Percentiles rank a stretch among this genome's conserved stretches.
Evolutionary conservation across 257 asterid species (phyloP).

Genomic region (Gentiana dahurica): DNA sequence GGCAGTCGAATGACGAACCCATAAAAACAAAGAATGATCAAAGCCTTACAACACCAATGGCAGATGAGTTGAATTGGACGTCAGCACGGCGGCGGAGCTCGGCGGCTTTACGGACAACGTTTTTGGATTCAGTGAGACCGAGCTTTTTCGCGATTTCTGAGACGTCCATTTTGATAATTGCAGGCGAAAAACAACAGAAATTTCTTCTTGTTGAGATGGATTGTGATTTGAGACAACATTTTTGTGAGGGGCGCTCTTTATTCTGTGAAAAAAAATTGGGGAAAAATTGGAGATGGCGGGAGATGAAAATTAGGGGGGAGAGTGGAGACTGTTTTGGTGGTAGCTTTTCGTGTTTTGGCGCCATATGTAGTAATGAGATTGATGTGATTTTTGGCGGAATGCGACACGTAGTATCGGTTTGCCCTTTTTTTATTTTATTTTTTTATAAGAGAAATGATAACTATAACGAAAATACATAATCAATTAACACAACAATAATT

Average conservation of each 20-base stretch:
- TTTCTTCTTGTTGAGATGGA: neutral
- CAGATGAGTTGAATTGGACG: conserved; percentile 74
- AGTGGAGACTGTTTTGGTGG: neutral
- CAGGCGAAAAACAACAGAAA: neutral
- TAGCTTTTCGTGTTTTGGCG: conserved; percentile 30
- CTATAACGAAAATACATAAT: too few relatives aligned
- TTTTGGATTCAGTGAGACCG: conserved; percentile 52
- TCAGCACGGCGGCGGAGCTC: conserved; percentile 97
- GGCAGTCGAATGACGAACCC: neutral
- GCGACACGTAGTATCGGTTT: too few relatives aligned
- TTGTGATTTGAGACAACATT: conserved; percentile 1
- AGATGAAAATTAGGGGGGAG: conserved; percentile 5
- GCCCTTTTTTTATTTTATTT: too few relatives aligned
- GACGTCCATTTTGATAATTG: conserved; percentile 38
- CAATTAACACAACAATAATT: too few relatives aligned
- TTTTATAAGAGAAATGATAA: too few relatives aligned
- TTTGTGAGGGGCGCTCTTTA: conserved; percentile 2
- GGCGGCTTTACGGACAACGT: conserved; percentile 63
- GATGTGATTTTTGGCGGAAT: too few relatives aligned
- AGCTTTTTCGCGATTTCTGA: conserved; percentile 57
- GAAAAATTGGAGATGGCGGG: conserved; percentile 51
- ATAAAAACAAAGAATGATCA: neutral
- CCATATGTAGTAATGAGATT: neutral
- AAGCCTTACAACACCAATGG: conserved; percentile 67
- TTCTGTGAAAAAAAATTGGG: conserved; percentile 1